Evolutionary conservation across 768 basidiomycete species (phyloP).

Genomic region (Cystofilobasidium ferigula): DNA sequence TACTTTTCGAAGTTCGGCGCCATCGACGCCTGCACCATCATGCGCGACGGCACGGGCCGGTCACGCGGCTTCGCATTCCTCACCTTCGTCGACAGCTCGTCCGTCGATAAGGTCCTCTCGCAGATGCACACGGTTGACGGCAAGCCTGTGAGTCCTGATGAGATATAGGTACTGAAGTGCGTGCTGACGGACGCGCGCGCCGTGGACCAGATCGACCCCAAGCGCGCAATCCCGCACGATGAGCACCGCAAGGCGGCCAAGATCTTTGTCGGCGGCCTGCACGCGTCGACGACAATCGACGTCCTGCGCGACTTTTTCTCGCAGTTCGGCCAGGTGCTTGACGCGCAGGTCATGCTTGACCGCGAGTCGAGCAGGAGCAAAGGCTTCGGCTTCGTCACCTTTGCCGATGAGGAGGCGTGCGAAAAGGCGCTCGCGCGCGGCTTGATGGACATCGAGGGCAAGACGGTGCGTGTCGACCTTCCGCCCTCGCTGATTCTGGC

Average conservation of each 20-base stretch:
- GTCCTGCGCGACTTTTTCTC: constrained; percentile 86
- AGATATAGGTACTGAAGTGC: too few relatives aligned
- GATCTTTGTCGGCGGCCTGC: constrained; percentile 88
- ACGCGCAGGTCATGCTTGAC: constrained; percentile 98
- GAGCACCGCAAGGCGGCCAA: constrained; percentile 75
- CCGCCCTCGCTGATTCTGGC: background rate
- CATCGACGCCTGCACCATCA: constrained; percentile 95
- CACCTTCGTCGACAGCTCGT: constrained; percentile 84
- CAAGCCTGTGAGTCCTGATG: constrained; percentile 80
- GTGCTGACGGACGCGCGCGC: too few relatives aligned
- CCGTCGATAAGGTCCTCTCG: constrained; percentile 91
- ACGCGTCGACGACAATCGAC: constrained; percentile 83
- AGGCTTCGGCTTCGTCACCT: constrained; percentile 95
- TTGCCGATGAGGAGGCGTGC: constrained; percentile 64
- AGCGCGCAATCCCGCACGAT: constrained; percentile 91
- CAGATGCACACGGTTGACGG: constrained; percentile 91
- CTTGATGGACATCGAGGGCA: constrained; percentile 85
- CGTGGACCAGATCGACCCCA: constrained; percentile 92
- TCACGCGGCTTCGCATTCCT: constrained; percentile 96
- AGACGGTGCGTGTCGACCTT: constrained; percentile 52
- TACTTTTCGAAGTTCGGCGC: constrained; percentile 95
- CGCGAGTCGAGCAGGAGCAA: constrained; percentile 79
- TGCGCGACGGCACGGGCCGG: constrained; percentile 89
- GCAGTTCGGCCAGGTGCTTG: constrained; percentile 88
- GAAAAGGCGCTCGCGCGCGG: constrained; percentile 79